Conservation (phyloP, 176 grass and related monocot genomes). For the maize (Zea mays) region Zm-B73-REFERENCE-NAM-5.0 NC_050100.1:2436001-2436500, state of each 20-base stretch:
- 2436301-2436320: slow-evolving; percentile 68
- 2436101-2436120: slow-evolving; percentile 80
- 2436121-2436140: slow-evolving; percentile 80
- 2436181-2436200: slow-evolving; percentile 91
- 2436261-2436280: slow-evolving; percentile 88
- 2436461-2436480: slow-evolving; percentile 23
- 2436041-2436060: slow-evolving; percentile 21
- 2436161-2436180: slow-evolving; percentile 58
- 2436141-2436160: slow-evolving; percentile 88
- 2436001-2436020: background rate
- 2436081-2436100: slow-evolving; percentile 75
- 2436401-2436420: too few species aligned
- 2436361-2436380: background rate
- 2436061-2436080: slow-evolving; percentile 73
- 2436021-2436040: background rate
- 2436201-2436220: slow-evolving; percentile 69
- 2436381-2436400: slow-evolving; percentile 84
- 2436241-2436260: slow-evolving; percentile 75
- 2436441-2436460: too few species aligned
- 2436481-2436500: background rate
- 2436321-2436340: slow-evolving; percentile 68
- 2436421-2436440: too few species aligned
- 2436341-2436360: slow-evolving; percentile 79
- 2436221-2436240: slow-evolving; percentile 76
- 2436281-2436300: slow-evolving; percentile 87